These are phyloP conservation scores for Myxozyma mucilagina DNA, from an alignment of 805 yeast species.

Conservation along the genomic window DNA sequence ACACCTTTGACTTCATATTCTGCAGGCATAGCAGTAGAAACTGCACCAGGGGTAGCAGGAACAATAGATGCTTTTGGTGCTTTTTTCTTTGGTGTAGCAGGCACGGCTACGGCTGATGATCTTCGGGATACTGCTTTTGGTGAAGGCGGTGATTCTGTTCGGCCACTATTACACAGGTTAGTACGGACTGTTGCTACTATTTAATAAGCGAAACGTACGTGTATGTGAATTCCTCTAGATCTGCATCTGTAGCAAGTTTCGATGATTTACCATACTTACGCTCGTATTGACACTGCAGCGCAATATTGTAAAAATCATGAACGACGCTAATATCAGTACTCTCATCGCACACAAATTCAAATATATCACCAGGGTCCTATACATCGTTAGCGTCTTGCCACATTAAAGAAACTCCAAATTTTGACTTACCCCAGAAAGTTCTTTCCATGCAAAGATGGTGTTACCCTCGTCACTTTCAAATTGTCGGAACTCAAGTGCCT, in stretches of 20 bases:
- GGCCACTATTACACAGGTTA: not conserved
- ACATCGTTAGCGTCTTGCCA: not conserved
- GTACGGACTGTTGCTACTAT: not conserved
- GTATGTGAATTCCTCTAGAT: slow-evolving; percentile 55
- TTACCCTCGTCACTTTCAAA: slow-evolving; percentile 55
- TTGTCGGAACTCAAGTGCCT: slow-evolving; percentile 57
- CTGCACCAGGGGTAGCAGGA: slow-evolving; percentile 28
- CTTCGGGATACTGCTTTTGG: slow-evolving; percentile 14
- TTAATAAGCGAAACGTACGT: slow-evolving; percentile 14
- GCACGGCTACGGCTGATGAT: slow-evolving; percentile 7
- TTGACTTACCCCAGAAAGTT: slow-evolving; percentile 57
- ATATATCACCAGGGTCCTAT: slow-evolving; percentile 71
- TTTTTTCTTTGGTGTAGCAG: slow-evolving; percentile 21
- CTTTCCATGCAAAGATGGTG: slow-evolving; percentile 73
- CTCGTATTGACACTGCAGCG: slow-evolving; percentile 73
- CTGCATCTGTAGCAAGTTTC: slow-evolving; percentile 46
- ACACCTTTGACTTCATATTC: slow-evolving; percentile 6
- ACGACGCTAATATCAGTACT: slow-evolving; percentile 51
- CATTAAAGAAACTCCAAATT: not conserved
- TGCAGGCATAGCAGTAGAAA: not conserved
- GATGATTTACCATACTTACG: slow-evolving; percentile 57
- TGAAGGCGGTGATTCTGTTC: slow-evolving; percentile 25
- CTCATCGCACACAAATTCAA: slow-evolving; percentile 73
- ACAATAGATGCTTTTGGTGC: not conserved
- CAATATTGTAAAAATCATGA: slow-evolving; percentile 60